Percentiles rank a stretch among this genome's conserved stretches.
These are phyloP conservation scores for Paracorniculantispora psalliotae DNA, from an alignment of 2,329 filamentous ascomycete genomes.

Conservation along the genomic window DNA sequence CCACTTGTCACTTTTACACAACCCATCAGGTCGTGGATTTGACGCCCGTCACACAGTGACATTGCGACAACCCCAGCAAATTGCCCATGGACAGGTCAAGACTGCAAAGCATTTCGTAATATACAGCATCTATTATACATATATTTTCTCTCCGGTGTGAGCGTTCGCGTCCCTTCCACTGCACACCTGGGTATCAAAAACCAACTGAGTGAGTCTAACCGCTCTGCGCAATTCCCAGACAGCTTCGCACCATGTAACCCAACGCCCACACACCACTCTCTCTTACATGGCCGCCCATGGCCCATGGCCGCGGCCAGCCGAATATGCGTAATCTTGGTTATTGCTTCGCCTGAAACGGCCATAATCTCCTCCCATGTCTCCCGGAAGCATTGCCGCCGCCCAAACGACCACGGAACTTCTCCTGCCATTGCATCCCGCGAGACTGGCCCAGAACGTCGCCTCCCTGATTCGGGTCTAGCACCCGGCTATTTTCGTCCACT, in stretches of 20 bases:
- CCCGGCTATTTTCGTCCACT: neutral
- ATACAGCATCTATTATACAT: constrained; percentile 1
- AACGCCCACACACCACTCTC: too few relatives aligned
- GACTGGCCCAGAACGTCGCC: neutral
- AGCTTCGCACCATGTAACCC: neutral
- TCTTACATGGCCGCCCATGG: too few relatives aligned
- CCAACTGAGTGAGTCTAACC: neutral
- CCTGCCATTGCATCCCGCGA: neutral
- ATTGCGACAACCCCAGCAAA: too few relatives aligned
- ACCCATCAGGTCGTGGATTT: neutral
- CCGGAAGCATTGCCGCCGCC: neutral
- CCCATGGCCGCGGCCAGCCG: neutral
- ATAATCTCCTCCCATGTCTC: neutral
- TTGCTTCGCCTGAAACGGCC: constrained; percentile 11
- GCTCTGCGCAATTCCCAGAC: neutral
- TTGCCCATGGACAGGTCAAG: too few relatives aligned
- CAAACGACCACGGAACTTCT: neutral
- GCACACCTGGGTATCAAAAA: neutral
- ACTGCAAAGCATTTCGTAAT: neutral
- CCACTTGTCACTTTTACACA: neutral
- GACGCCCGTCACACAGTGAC: neutral
- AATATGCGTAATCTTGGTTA: neutral
- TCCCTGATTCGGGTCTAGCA: neutral
- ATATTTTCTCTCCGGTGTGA: neutral
- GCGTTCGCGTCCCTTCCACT: neutral